A percentile compares a stretch with the other conserved stretches of the same genome.
phyloP scores from a whole-genome alignment of 2,329 filamentous ascomycete species.

The Scolecobasidium constrictum region DNA sequence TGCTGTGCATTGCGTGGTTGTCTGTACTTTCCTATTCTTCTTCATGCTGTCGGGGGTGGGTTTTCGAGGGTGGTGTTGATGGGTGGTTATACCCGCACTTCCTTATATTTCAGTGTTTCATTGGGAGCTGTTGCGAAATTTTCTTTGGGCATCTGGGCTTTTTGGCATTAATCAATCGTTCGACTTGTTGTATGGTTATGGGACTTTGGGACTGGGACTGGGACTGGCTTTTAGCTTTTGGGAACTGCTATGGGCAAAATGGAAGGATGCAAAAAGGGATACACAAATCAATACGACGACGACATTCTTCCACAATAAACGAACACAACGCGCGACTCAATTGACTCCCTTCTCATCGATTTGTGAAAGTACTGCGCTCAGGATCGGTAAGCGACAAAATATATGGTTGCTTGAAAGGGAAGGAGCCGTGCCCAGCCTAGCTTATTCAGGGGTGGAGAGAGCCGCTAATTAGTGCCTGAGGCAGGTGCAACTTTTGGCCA shows the following conservation, averaged over 20 bases:
- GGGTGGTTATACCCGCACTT: neutral
- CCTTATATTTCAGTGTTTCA: neutral
- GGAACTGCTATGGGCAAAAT: neutral
- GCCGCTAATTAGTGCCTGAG: too few species aligned
- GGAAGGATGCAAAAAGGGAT: neutral
- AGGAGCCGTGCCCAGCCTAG: too few species aligned
- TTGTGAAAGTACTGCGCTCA: too few species aligned
- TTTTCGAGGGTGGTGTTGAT: neutral
- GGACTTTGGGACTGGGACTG: neutral
- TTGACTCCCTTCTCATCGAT: too few species aligned
- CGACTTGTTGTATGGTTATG: neutral
- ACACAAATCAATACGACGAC: neutral
- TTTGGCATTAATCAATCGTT: too few species aligned
- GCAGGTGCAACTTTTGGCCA: too few species aligned
- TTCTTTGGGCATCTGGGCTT: too few species aligned
- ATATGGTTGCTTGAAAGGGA: too few species aligned
- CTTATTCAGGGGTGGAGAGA: too few species aligned
- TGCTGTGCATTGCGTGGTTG: neutral
- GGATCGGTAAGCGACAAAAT: too few species aligned
- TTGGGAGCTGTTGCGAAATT: neutral
- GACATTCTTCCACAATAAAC: neutral
- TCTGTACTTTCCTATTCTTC: neutral
- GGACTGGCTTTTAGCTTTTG: neutral
- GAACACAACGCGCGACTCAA: too few species aligned
- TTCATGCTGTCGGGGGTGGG: neutral